Evolutionary conservation across 2,329 filamentous ascomycete species (phyloP).

Genomic region (Cladosporium sp.): DNA sequence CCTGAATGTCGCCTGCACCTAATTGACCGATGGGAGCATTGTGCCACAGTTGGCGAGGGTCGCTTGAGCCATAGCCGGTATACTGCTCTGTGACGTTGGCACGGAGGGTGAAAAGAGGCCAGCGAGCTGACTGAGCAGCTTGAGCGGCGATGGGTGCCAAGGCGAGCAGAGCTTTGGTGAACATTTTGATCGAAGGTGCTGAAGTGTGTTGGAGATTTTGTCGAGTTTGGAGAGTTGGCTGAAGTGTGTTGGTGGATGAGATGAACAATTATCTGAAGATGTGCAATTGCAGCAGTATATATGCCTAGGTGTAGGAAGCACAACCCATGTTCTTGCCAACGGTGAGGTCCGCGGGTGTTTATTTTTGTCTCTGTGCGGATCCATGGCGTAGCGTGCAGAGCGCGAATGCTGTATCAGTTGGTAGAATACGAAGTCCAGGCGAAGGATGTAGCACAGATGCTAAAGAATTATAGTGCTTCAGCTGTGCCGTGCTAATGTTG

Average conservation of each 20-base stretch:
- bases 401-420: not conserved
- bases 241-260: not conserved
- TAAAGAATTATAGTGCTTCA: not conserved
- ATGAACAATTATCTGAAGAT: not conserved
- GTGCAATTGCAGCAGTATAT: not conserved
- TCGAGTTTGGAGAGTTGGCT: not conserved
- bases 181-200: constrained; percentile 2
- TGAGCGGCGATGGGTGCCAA: constrained; percentile 6
- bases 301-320: not conserved
- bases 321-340: not conserved
- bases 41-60: not conserved
- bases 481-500: not conserved
- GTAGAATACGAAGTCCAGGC: constrained; percentile 1
- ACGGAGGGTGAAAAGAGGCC: constrained; percentile 7
- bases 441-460: constrained; percentile 3
- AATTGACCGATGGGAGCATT: not conserved
- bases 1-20: not conserved
- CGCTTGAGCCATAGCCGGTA: not conserved
- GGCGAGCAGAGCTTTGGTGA: not conserved
- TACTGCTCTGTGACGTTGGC: constrained; percentile 4
- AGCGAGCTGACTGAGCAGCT: constrained; percentile 2
- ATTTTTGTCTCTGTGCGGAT: not conserved
- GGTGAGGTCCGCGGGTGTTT: not conserved
- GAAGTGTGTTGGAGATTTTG: not conserved
- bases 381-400: not conserved